Conservation (phyloP, 176 grass and related monocot species). For the Miscanthus lutarioriparius region DNA sequence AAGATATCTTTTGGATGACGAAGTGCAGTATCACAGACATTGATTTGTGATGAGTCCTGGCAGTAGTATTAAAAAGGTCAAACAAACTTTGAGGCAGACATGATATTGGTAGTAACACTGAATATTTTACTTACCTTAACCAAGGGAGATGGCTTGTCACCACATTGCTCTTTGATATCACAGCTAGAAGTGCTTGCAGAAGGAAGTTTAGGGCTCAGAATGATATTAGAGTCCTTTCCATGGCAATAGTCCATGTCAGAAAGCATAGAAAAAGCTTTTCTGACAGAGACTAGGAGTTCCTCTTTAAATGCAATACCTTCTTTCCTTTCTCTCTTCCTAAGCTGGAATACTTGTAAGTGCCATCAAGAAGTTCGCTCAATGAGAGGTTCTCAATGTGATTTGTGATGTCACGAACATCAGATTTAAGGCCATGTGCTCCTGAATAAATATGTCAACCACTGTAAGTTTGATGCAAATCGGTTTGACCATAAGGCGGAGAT, state of each 20-base stretch:
- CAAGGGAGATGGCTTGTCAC: slow-evolving; percentile 43
- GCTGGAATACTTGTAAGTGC: slow-evolving; percentile 70
- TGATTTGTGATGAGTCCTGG: slow-evolving; percentile 62
- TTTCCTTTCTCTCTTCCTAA: slow-evolving; percentile 77
- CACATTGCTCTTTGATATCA: slow-evolving; percentile 55
- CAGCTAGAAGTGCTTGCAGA: slow-evolving; percentile 44
- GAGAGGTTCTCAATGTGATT: slow-evolving; percentile 70
- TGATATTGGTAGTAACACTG: slow-evolving; percentile 19
- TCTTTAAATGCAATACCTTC: slow-evolving; percentile 60
- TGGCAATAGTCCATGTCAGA: slow-evolving; percentile 43
- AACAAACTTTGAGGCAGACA: slow-evolving; percentile 15
- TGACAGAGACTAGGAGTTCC: slow-evolving; percentile 64
- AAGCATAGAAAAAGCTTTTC: slow-evolving; percentile 77
- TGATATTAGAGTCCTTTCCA: slow-evolving; percentile 53
- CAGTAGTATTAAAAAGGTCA: slow-evolving; percentile 21
- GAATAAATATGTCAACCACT: slow-evolving; percentile 42
- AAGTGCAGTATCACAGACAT: slow-evolving; percentile 42
- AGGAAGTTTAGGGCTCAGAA: slow-evolving; percentile 48
- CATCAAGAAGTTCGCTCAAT: slow-evolving; percentile 75
- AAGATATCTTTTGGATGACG: slow-evolving; percentile 68
- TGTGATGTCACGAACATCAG: slow-evolving; percentile 77
- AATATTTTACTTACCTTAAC: slow-evolving; percentile 51
- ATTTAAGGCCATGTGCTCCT: slow-evolving; percentile 81
- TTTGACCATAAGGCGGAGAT: background rate
- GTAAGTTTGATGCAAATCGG: slow-evolving; percentile 25